Evolutionary conservation across 2,329 filamentous ascomycete species (phyloP), one percentile per base, ranked within the genome.

Genomic region (Trichoderma hamatum): DNA sequence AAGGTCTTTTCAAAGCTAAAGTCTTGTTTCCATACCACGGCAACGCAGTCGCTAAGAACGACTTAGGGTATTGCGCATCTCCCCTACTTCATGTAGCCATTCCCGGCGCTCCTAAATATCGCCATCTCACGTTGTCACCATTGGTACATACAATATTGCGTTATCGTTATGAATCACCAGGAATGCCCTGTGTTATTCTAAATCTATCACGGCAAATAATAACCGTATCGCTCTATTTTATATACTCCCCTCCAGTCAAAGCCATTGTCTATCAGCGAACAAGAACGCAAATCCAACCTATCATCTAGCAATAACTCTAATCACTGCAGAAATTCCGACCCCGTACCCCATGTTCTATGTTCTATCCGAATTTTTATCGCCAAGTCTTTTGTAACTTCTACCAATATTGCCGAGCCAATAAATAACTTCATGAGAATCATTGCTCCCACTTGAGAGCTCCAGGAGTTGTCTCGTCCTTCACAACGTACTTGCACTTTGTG

Each of bases 381-480:
- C 63, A 21, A 49, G 24, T 54, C 30, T 34, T 28, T 19, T 28
- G 54, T 58, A 34, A 58, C 24, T 34, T 56, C 28, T 32, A 34
- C 28, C 39, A 9, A 43, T 43, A 43, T 13, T 16, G 7, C 21
- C 9, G 26, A 56, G 51, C 52, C 63, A 30, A 46, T 59, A 39
- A 67, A 67, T 16, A 21, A 21, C 9, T 16, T 51, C 16, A 32
- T 2, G 7, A 43, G 36, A 66, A 34, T 67, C 28, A 67, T 51
- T 67, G 52, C 39, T 52, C 67, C 67, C 67, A 69, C 26, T 69
- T 55, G 30, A 69, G 60, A 69, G 60, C 61, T 66, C 67, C 67
- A 28, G 64, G 64, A 21, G 64, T 6, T 43, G 54, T 36, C n/a
- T 67, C 64, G 24, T 67, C 64, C 16, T 54, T 21, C 56, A 56